These are phyloP conservation scores for Penicillium sp. DNA, from an alignment of 2,329 filamentous ascomycete genomes.

Conservation along the genomic window DNA sequence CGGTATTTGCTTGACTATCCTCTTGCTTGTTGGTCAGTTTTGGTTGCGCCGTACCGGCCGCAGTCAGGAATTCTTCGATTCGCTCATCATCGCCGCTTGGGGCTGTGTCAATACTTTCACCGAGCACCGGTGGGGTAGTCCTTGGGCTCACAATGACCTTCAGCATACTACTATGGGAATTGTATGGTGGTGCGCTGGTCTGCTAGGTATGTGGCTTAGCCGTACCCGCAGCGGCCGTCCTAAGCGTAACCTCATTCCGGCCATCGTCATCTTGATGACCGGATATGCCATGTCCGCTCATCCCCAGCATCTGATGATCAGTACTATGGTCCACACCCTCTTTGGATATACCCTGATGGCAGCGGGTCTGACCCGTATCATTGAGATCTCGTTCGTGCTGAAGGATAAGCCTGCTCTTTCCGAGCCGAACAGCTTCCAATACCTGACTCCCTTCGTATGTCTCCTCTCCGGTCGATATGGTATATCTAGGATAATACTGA, in stretches of 20 bases:
- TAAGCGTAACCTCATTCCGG: conserved; percentile 89
- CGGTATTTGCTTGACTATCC: conserved; percentile 79
- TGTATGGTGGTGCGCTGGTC: conserved; percentile 93
- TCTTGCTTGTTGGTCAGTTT: conserved; percentile 82
- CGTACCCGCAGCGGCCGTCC: conserved; percentile 77
- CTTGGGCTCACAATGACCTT: conserved; percentile 90
- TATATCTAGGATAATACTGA: conserved; percentile 29
- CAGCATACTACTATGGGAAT: conserved; percentile 99
- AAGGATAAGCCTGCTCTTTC: conserved; percentile 66
- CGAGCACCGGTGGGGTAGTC: conserved; percentile 87
- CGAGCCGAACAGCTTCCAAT: conserved; percentile 71
- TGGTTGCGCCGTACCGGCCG: conserved; percentile 81
- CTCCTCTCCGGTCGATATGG: conserved; percentile 5
- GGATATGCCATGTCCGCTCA: conserved; percentile 96
- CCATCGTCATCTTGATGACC: conserved; percentile 84
- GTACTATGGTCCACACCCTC: conserved; percentile 80
- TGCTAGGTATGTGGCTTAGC: conserved; percentile 90
- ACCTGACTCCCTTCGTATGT: conserved; percentile 69
- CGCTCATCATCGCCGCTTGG: conserved; percentile 85
- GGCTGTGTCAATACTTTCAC: conserved; percentile 98
- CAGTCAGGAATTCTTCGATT: conserved; percentile 97
- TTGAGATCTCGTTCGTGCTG: conserved; percentile 88
- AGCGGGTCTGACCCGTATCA: conserved; percentile 76
- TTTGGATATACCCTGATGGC: conserved; percentile 97
- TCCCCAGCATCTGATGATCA: conserved; percentile 78